phyloP scores from a whole-genome alignment of 1,284 basidiomycete genomes.

The Blastosporella zonata region DNA sequence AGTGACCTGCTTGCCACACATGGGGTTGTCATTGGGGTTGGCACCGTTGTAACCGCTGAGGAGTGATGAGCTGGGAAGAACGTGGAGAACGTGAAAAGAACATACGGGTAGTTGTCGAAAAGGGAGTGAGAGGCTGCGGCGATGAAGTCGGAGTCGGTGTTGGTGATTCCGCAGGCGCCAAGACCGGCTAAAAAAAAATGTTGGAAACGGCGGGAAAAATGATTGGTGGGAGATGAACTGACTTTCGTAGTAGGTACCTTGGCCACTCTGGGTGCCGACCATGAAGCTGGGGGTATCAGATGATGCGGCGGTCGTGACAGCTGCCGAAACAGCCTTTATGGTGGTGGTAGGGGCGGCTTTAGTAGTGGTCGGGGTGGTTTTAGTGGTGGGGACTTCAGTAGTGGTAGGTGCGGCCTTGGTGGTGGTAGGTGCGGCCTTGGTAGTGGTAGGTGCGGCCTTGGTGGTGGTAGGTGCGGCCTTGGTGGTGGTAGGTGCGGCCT shows the following conservation, averaged over 20 bases:
- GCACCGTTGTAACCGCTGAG: conserved; percentile 44
- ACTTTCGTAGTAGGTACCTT: conserved; percentile 56
- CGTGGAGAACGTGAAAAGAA: conserved; percentile 19
- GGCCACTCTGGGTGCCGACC: conserved; percentile 45
- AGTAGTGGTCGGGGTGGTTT: too few relatives aligned
- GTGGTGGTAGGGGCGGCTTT: conserved; percentile 22
- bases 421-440: conserved; percentile 14
- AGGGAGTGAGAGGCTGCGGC: conserved; percentile 57
- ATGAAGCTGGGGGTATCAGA: conserved; percentile 34
- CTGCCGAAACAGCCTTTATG: conserved; percentile 16
- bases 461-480: conserved; percentile 17
- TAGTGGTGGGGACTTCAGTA: conserved; percentile 10
- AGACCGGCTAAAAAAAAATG: conserved; percentile 44
- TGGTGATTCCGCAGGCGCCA: conserved; percentile 67
- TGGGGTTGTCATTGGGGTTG: conserved; percentile 64
- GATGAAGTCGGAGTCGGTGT: conserved; percentile 52
- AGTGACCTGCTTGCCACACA: conserved; percentile 49
- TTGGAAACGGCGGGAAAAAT: conserved; percentile 3
- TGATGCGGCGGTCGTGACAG: conserved; percentile 8
- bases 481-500: conserved; percentile 19
- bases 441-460: conserved; percentile 13
- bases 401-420: conserved; percentile 14
- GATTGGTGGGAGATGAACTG: conserved; percentile 16
- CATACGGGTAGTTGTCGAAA: conserved; percentile 65
- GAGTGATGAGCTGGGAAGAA: conserved; percentile 6